Base-by-base conservation (phyloP, 331 rosid species). In the Dryas integrifolia region DNA sequence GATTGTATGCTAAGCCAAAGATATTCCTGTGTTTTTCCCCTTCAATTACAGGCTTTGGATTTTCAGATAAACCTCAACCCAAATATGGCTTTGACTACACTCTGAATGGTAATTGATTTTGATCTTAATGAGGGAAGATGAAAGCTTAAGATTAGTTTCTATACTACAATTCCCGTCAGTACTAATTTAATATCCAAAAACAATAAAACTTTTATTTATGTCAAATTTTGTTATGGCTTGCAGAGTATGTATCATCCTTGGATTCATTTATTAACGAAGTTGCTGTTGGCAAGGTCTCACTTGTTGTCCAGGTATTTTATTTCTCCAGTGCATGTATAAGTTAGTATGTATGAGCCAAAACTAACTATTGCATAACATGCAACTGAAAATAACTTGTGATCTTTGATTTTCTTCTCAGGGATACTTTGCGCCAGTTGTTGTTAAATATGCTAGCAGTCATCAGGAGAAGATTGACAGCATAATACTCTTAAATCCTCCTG, bases 41-140 rank as follows among this genome's bases (percentile, higher is more conserved):
- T 78, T 58, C 48, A 80, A 30, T 58, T 46, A 61, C 86, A 92
- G 98, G 98, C 67, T 92, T 92, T 58, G 98, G 98, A 65, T 88
- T 86, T 80, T 92, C 98, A 58, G 98, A 92, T 80, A 90, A 92
- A 81, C 96, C 98, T 65, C 98, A 92, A 80, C 98, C 96, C 18
- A 83, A 68, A 82, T 92, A 92, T 86, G 98, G 98, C 2, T 90
- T 92, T 87, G 92, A 90, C 87, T 90, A 90, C 82, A 92, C 91
- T 48, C 77, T 84, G 41, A 86, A 85, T 78, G 98, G 98, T 92
- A 87, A 88, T 50, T 70, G 5, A 39, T 48, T 57, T 77, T 9
- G 3, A 52, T 53, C 15, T 18, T 48, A 18, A 6, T 46, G 12
- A 60, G 56, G 47, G 58, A 45, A 61, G 14, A 64, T 63, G 8